A percentile compares a stretch with the other conserved stretches of the same genome.
These are phyloP conservation scores for Cyclotella sp. DNA, from an alignment of 108 stramenopile genomes.

Conservation along the genomic window DNA sequence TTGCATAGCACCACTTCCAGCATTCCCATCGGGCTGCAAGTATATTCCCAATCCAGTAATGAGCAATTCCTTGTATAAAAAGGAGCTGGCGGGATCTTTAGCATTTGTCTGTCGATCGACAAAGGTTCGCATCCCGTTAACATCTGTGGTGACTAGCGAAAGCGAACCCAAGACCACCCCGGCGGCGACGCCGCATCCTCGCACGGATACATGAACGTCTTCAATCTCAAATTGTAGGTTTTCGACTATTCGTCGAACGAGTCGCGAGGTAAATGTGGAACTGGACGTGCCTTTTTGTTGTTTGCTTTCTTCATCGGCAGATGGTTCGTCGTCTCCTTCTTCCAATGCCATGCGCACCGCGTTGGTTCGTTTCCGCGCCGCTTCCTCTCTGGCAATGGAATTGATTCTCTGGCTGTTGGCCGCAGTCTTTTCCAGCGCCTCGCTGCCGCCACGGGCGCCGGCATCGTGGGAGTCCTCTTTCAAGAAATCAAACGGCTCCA, in stretches of 20 bases:
- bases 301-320: background rate
- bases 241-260: conserved; percentile 83
- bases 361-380: conserved; percentile 60
- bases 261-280: conserved; percentile 63
- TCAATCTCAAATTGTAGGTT: conserved; percentile 86
- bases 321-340: conserved; percentile 16
- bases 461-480: conserved; percentile 18
- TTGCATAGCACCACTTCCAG: background rate
- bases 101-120: conserved; percentile 66
- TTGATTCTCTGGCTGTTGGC: conserved; percentile 41
- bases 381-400: conserved; percentile 53
- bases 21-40: conserved; percentile 54
- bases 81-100: conserved; percentile 48
- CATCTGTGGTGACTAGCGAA: conserved; percentile 74
- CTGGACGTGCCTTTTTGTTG: background rate
- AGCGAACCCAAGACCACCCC: conserved; percentile 74
- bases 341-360: conserved; percentile 57
- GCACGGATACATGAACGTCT: conserved; percentile 71
- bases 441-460: conserved; percentile 1
- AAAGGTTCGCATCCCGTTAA: conserved; percentile 66
- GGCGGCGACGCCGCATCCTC: conserved; percentile 57
- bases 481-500: conserved; percentile 68
- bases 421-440: background rate
- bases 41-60: conserved; percentile 80
- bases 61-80: conserved; percentile 72